These are phyloP conservation scores for Melampsora larici-populina DNA, from an alignment of 1,284 basidiomycete species.

Conservation along the genomic window DNA sequence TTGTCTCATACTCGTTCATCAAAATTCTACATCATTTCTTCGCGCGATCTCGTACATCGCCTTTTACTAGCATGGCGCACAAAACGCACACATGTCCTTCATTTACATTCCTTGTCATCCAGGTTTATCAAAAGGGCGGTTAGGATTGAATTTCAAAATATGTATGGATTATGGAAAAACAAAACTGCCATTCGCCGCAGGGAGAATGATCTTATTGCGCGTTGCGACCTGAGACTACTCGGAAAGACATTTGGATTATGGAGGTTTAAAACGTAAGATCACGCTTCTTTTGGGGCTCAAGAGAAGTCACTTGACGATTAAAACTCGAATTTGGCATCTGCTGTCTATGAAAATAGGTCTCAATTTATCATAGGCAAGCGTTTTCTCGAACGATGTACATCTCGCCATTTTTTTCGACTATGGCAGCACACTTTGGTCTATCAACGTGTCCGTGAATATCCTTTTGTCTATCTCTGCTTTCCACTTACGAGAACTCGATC, in stretches of 20 bases:
- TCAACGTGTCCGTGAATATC: background rate
- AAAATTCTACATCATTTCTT: conserved; percentile 1
- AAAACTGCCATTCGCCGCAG: background rate
- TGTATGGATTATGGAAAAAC: background rate
- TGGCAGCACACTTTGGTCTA: background rate
- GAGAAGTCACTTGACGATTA: background rate
- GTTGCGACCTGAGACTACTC: background rate
- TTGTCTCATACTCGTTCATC: background rate
- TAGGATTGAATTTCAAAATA: conserved; percentile 1
- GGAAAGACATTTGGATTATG: background rate
- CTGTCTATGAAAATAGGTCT: background rate
- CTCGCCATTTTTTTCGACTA: background rate
- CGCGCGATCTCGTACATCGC: background rate
- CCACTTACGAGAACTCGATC: background rate
- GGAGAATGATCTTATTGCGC: background rate
- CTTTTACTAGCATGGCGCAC: background rate
- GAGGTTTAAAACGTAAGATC: background rate
- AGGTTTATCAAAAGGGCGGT: background rate
- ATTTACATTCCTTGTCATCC: background rate
- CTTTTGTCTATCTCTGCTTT: background rate
- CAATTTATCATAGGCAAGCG: background rate
- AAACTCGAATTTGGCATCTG: background rate
- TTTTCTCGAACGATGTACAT: background rate
- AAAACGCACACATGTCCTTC: background rate
- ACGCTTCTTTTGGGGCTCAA: background rate